Base-by-base conservation (phyloP, 139 green algal genomes). In the Eudorina sp. region DNA sequence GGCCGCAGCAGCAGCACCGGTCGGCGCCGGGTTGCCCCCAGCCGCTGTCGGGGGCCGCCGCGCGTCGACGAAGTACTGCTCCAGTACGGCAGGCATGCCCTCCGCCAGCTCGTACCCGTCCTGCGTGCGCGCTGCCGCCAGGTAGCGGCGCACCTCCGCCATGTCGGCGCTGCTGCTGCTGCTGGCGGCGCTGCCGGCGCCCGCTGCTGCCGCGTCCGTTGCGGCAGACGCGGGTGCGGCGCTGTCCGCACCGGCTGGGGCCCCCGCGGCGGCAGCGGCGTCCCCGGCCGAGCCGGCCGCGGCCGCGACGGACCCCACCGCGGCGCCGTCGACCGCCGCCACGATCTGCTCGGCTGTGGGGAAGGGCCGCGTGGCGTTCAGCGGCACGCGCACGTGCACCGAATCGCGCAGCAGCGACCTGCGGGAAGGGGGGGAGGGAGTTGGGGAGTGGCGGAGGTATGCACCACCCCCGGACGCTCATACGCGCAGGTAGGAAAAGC, bases 91-190 rank as follows among this genome's bases (percentile, higher is more conserved):
- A 2, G 86, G 29, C 74, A 81, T 88, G 3, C 51, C 69, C 23
- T 90, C 89, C 38, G 69, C 73, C 84, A 94, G 66, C 38, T 27
- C 43, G 55, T 88, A 92, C 55, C 69, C 48, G 25, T 74, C 36
- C 14, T 41, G 19, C 21, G 76, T 29, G 13, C 80, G 80, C 8
- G 74, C 89, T n/a, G 85, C 90, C 8, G 85, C 88, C 23, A 94
- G 68, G 69, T 92, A 94, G 19, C 72, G 51, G 27, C 92, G 64
- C 64, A 94, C 81, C 13, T 58, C 73, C n/a, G 53, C 38, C 64
- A 94, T 43, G 68, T 88, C 77, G 29, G 72, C 13, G 14, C 31
- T 27, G 27, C 25, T 38, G 36, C 66, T 75, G n/a, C 76, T 41
- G 19, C 48, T 41, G 53, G 64, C 80, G 23, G 75, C 76, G 64